These are phyloP conservation scores for Lignosus rhinocerotis DNA, from an alignment of 1,284 basidiomycete genomes.

Conservation along the genomic window DNA sequence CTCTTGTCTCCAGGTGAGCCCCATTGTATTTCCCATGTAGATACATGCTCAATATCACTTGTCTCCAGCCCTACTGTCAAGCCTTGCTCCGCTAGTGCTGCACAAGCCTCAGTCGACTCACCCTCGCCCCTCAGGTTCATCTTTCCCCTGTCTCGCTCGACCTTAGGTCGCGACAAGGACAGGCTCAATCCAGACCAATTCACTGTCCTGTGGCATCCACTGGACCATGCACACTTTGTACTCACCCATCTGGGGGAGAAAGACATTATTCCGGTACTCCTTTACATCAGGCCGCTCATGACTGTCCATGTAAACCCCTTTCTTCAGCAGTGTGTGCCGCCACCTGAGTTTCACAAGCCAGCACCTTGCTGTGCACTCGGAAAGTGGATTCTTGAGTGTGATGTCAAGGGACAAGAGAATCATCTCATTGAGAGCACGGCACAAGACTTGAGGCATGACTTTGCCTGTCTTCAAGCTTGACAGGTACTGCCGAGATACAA, in stretches of 20 bases:
- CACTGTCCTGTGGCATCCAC: too few species aligned
- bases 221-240: constrained; percentile 32
- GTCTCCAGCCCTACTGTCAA: too few species aligned
- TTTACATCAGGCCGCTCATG: constrained; percentile 40
- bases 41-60: too few species aligned
- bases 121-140: too few species aligned
- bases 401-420: constrained; percentile 35
- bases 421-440: constrained; percentile 26
- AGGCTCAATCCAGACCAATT: too few species aligned
- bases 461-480: constrained; percentile 24
- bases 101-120: too few species aligned
- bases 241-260: constrained; percentile 31
- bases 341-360: constrained; percentile 35
- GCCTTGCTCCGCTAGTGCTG: too few species aligned
- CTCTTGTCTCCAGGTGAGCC: too few species aligned
- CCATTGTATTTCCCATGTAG: too few species aligned
- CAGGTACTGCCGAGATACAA: constrained; percentile 25
- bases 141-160: too few species aligned
- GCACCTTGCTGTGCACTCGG: constrained; percentile 27
- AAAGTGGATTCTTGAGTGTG: constrained; percentile 22
- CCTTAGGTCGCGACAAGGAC: neutral
- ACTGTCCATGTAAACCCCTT: constrained; percentile 33
- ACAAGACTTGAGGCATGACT: constrained; percentile 32
- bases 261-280: constrained; percentile 31
- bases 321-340: constrained; percentile 26